These are phyloP conservation scores for Zhuliangozyma parablackwelliae DNA, from an alignment of 1,139 yeast species.

Conservation along the genomic window DNA sequence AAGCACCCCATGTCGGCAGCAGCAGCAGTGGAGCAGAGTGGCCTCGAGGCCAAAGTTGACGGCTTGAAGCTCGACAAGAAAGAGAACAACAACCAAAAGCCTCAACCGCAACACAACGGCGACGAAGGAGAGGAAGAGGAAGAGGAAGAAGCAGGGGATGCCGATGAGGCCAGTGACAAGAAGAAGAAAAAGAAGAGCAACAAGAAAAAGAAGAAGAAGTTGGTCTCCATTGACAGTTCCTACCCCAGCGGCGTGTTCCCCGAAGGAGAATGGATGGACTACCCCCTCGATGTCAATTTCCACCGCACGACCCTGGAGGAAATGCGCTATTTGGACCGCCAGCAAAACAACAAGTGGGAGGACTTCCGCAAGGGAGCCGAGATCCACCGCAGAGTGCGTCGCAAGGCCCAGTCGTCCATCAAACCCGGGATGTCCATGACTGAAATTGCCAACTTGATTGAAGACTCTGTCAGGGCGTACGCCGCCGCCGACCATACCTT, in stretches of 20 bases:
- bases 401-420: slow-evolving; percentile 66
- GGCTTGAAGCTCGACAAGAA: slow-evolving; percentile 8
- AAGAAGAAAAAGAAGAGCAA: slow-evolving; percentile 46
- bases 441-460: slow-evolving; percentile 86
- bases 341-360: slow-evolving; percentile 62
- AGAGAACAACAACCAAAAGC: slow-evolving; percentile 1
- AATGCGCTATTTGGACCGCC: slow-evolving; percentile 71
- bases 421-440: slow-evolving; percentile 92
- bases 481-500: slow-evolving; percentile 63
- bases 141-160: slow-evolving; percentile 5
- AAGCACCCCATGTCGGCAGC: slow-evolving; percentile 1
- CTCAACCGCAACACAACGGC: slow-evolving; percentile 4
- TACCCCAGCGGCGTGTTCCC: slow-evolving; percentile 79
- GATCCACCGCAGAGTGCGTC: slow-evolving; percentile 86
- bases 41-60: slow-evolving; percentile 11
- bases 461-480: slow-evolving; percentile 73
- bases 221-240: slow-evolving; percentile 58
- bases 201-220: slow-evolving; percentile 39
- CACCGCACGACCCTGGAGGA: slow-evolving; percentile 85
- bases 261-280: slow-evolving; percentile 82
- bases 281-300: slow-evolving; percentile 65
- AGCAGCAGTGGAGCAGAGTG: slow-evolving; percentile 2
- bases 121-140: slow-evolving; percentile 9
- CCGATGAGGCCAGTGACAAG: not conserved
- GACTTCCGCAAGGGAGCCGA: slow-evolving; percentile 96